Base-by-base conservation (phyloP, 352 stramenopile species). In the Pythium rhizo-oryzae region DNA sequence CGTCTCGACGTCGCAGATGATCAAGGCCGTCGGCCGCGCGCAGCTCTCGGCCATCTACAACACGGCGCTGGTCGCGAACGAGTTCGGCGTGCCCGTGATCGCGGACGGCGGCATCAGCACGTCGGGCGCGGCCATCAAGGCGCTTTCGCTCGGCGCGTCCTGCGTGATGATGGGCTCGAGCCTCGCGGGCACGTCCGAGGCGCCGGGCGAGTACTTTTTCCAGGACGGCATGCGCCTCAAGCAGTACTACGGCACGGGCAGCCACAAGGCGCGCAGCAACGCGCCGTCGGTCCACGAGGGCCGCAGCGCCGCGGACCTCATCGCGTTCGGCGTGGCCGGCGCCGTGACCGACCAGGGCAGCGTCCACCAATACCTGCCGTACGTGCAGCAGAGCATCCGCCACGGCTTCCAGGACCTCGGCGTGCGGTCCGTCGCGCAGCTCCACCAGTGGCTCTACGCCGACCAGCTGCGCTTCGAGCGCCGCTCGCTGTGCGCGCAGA, bases 111-210 rank as follows among this genome's bases (percentile, higher is more conserved):
- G 98, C 61, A 98, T 99, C 64, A 92, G 97, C 62, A 97, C 87
- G 52, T 98, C 96, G 57, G 97, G 97, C 41, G 94, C 98, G 64
- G 98, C 98, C 58, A 98, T 97, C 60, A 99, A 99, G 86, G 98
- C 98, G 2, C 86, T 99, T 15, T 85, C 82, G 13, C 80, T 99
- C 9, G 97, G 97, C 37, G 98, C 98, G 39, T 98, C 93, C 43
- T 98, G 94, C 70, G 97, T 99, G 47, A 99, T 99, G 97, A 99
- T 99, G 96, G 98, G 98, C 51, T 98, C 92, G 30, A 98, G 98
- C 76, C 90, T 99, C 62, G 98, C 98, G 9, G 98, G 82, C 51
- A 99, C 97, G 13, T 95, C 98, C 49, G 98, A 99, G 79, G 92
- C 97, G 24, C 98, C 98, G 6, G 98, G 98, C 30, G 96, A 99